A percentile compares a stretch with the other conserved stretches of the same genome.
Conservation (phyloP, 2,329 filamentous ascomycete genomes). For the Colletotrichum cereale region DNA sequence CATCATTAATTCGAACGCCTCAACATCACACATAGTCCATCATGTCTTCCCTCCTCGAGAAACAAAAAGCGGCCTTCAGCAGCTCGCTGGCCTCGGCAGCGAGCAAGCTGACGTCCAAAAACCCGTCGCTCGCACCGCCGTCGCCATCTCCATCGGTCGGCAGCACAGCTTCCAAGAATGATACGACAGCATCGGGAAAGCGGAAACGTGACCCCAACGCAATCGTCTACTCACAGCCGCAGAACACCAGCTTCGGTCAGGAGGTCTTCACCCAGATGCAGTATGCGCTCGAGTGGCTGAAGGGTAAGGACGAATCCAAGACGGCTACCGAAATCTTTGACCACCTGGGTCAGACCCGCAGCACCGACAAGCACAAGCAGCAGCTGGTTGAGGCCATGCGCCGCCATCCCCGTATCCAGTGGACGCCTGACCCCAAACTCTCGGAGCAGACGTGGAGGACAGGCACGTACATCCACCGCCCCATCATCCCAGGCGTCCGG, state of each 20-base stretch:
- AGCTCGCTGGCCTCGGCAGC: conserved; percentile 74
- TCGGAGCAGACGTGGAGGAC: conserved; percentile 75
- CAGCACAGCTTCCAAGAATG: conserved; percentile 60
- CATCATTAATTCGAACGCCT: too few relatives aligned
- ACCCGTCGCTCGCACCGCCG: conserved; percentile 64
- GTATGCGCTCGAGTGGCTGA: conserved; percentile 87
- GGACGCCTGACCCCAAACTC: conserved; percentile 67
- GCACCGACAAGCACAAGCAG: conserved; percentile 71
- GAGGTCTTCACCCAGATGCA: conserved; percentile 90
- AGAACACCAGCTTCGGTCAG: conserved; percentile 79
- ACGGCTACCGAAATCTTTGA: conserved; percentile 82
- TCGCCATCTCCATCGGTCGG: conserved; percentile 72
- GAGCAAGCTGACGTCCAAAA: conserved; percentile 68
- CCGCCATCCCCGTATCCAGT: conserved; percentile 70
- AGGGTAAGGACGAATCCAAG: conserved; percentile 76
- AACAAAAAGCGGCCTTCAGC: conserved; percentile 73
- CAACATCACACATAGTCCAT: conserved; percentile 43
- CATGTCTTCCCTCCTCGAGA: conserved; percentile 73
- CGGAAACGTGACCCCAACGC: conserved; percentile 68
- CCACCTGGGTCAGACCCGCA: conserved; percentile 79
- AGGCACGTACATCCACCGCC: conserved; percentile 85
- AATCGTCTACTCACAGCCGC: conserved; percentile 80
- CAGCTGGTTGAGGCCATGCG: conserved; percentile 77
- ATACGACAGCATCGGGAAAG: conserved; percentile 75
- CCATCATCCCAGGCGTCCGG: conserved; percentile 83